These are phyloP conservation scores for Umbelopsis vinacea DNA, from an alignment of 192 early-diverging fungal species.

Conservation along the genomic window DNA sequence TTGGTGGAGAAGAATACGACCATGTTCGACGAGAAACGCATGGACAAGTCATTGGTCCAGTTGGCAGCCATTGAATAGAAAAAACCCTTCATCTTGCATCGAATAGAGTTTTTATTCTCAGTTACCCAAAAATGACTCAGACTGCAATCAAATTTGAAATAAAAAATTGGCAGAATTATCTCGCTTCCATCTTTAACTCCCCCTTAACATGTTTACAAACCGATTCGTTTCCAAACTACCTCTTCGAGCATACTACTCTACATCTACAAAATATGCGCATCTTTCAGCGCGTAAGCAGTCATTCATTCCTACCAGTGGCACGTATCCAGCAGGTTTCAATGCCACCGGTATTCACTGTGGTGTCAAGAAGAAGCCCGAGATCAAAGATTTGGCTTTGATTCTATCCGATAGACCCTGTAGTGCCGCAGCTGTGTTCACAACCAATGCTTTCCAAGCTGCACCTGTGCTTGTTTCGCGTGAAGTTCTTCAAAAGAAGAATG, in stretches of 20 bases:
- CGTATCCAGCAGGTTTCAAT: slow-evolving; percentile 85
- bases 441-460: slow-evolving; percentile 90
- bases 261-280: slow-evolving; percentile 27
- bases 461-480: slow-evolving; percentile 78
- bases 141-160: not conserved
- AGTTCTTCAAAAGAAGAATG: slow-evolving; percentile 57
- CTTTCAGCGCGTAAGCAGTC: slow-evolving; percentile 52
- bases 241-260: slow-evolving; percentile 11
- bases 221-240: slow-evolving; percentile 5
- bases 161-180: not conserved
- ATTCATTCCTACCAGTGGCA: slow-evolving; percentile 74
- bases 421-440: slow-evolving; percentile 91
- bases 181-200: not conserved
- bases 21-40: slow-evolving; percentile 36
- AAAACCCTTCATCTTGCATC: too few relatives aligned
- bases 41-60: slow-evolving; percentile 29
- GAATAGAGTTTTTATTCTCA: not conserved
- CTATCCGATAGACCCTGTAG: slow-evolving; percentile 72
- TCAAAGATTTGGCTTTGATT: slow-evolving; percentile 83
- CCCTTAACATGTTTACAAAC: not conserved
- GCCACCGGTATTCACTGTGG: slow-evolving; percentile 77
- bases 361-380: slow-evolving; percentile 78
- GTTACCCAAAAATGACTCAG: slow-evolving; percentile 8
- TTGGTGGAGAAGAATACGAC: slow-evolving; percentile 40
- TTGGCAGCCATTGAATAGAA: not conserved